Conservation (phyloP, 2,329 filamentous ascomycete genomes). For the Fusarium domesticum region DNA sequence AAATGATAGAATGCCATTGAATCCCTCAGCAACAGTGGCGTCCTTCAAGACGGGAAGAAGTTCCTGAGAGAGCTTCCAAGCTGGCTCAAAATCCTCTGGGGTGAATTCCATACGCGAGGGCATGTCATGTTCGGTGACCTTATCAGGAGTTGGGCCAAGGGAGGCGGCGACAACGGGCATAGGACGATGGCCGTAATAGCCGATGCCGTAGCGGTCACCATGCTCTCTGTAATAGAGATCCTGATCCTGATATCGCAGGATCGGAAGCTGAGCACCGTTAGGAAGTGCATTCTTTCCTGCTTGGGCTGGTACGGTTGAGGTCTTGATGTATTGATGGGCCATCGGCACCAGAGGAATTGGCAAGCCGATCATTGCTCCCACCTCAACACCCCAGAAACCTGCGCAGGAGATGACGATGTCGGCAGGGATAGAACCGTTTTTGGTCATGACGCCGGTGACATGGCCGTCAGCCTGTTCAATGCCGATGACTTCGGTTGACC, state of each 20-base stretch:
- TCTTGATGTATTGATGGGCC: constrained; percentile 63
- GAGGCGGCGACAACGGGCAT: constrained; percentile 57
- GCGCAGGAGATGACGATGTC: constrained; percentile 62
- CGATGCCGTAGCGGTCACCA: constrained; percentile 60
- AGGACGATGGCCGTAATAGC: constrained; percentile 61
- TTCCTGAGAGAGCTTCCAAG: constrained; percentile 55
- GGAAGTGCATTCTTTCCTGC: constrained; percentile 35
- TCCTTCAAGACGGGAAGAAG: constrained; percentile 52
- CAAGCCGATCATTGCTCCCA: constrained; percentile 59
- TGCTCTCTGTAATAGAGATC: constrained; percentile 65
- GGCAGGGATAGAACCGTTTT: constrained; percentile 48
- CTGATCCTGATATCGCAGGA: constrained; percentile 60
- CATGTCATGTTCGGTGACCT: constrained; percentile 59
- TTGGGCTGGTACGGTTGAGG: constrained; percentile 47
- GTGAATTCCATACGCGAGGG: constrained; percentile 62
- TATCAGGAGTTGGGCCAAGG: constrained; percentile 49
- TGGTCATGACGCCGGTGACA: constrained; percentile 56
- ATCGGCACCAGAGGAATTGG: constrained; percentile 58
- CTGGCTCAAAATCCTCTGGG: constrained; percentile 56
- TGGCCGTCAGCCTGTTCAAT: constrained; percentile 48
- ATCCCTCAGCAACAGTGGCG: constrained; percentile 54
- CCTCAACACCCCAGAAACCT: constrained; percentile 64
- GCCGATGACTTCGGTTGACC: constrained; percentile 54
- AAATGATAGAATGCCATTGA: constrained; percentile 66
- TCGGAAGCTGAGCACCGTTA: constrained; percentile 54